Conservation (phyloP, 768 basidiomycete species). For the Naganishia kalamii region DNA sequence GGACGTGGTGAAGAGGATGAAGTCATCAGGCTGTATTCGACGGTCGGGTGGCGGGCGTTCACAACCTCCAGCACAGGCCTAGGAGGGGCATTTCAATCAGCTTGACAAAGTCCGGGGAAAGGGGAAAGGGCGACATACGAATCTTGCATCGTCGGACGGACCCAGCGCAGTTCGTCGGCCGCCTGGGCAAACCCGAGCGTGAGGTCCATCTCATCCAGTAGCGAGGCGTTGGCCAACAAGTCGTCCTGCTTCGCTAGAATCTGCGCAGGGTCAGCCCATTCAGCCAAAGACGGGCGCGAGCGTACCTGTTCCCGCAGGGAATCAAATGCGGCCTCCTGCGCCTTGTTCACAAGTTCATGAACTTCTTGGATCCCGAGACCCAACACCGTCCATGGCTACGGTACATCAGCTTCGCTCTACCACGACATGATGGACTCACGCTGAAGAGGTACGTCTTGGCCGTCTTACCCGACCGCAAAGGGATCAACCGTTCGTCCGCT, state of each 20-base stretch:
- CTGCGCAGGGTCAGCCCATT: not conserved
- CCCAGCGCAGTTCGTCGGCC: slow-evolving; percentile 69
- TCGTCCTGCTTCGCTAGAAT: slow-evolving; percentile 48
- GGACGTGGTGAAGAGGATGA: slow-evolving; percentile 55
- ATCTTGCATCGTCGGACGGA: slow-evolving; percentile 62
- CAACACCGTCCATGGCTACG: slow-evolving; percentile 38
- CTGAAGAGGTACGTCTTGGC: slow-evolving; percentile 30
- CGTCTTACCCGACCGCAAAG: slow-evolving; percentile 17
- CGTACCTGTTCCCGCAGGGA: slow-evolving; percentile 61
- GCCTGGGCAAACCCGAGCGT: slow-evolving; percentile 71
- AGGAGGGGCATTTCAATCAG: not conserved
- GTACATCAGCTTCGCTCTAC: not conserved
- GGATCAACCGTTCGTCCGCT: not conserved
- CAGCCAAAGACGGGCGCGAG: not conserved
- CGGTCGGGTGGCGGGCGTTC: slow-evolving; percentile 85
- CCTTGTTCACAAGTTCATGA: slow-evolving; percentile 27
- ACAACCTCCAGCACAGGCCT: slow-evolving; percentile 61
- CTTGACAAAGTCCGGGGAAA: not conserved
- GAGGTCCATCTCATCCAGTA: slow-evolving; percentile 84
- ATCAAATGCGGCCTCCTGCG: slow-evolving; percentile 57
- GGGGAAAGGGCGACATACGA: slow-evolving; percentile 54
- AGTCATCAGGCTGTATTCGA: slow-evolving; percentile 75
- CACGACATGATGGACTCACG: slow-evolving; percentile 22
- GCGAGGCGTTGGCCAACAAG: slow-evolving; percentile 66
- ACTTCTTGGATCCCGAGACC: slow-evolving; percentile 30